Conservation (phyloP, 225 moss, liverwort and hornwort genomes). For the Sphagnum contortum region DNA sequence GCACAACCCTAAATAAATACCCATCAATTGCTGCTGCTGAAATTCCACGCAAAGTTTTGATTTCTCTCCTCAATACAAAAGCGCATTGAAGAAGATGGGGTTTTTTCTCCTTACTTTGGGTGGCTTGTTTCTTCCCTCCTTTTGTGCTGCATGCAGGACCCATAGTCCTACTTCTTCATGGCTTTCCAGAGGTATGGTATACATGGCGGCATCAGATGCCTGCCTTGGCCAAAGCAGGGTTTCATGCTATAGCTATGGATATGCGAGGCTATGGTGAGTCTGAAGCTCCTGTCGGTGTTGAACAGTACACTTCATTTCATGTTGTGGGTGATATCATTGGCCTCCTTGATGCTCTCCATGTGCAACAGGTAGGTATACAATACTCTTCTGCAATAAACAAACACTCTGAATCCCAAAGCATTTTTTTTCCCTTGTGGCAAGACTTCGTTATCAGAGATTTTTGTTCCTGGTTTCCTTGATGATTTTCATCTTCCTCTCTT, state of each 20-base stretch:
- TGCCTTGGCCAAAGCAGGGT: constrained; percentile 41
- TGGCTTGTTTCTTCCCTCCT: not conserved
- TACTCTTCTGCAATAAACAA: constrained; percentile 15
- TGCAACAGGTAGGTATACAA: too few species aligned
- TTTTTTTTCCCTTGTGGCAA: not conserved
- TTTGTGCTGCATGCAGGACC: constrained; percentile 20
- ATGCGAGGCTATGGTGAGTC: constrained; percentile 43
- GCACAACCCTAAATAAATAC: too few species aligned
- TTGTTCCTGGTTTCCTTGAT: too few species aligned
- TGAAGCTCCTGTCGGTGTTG: constrained; percentile 26
- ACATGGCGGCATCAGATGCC: constrained; percentile 44
- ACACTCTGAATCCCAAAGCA: not conserved
- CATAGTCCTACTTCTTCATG: constrained; percentile 33
- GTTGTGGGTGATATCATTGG: constrained; percentile 39
- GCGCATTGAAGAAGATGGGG: too few species aligned
- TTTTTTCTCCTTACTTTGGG: too few species aligned
- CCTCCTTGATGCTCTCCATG: constrained; percentile 22
- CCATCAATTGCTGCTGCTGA: too few species aligned
- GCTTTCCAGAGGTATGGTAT: constrained; percentile 49
- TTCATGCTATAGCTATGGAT: constrained; percentile 38
- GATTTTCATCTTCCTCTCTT: too few species aligned
- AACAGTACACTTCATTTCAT: constrained; percentile 36
- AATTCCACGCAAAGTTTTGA: too few species aligned
- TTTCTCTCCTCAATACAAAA: too few species aligned
- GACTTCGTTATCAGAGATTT: too few species aligned